Evolutionary conservation across 352 stramenopile genomes (phyloP), one percentile per base, ranked within the genome.

Genomic region (Phytophthora citricola): DNA sequence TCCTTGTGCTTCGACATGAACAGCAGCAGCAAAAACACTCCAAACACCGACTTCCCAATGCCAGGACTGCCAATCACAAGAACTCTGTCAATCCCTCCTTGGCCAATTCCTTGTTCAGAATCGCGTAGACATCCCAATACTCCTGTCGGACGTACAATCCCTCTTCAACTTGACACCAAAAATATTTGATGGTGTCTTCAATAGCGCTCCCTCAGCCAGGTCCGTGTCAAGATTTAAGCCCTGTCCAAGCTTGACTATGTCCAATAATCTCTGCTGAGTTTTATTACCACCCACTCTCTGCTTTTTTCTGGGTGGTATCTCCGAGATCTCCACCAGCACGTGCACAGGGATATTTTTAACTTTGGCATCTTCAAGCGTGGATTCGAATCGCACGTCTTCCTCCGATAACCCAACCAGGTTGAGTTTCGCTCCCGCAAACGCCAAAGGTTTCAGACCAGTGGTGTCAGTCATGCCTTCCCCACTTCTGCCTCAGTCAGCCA

Each of bases 41-140:
- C 54, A 71, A 61, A 71, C 2, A 66, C 63, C 26, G 56, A 71
- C 54, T 66, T 67, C 9, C 57, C 63, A 58, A 71, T 59, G 6
- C 56, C 56, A 48, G 63, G 56, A 41, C 57, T 71, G 4, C 63
- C 63, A 39, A 59, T 2, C 56, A 67, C 50, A 39, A 67, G 56
- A 41, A 67, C 26, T 58, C 49, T 43, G 3, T 10, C 6, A 17
- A 5, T 5, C 36, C 12, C 0, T 5, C 0, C 4, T 43, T 0
- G 2, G 6, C 10, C 29, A 71, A 47, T 38, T 14, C 2, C n/a
- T 49, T 1, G 20, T 45, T 8, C 8, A 71, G 58, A 0, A 63
- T 63, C 2, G 44, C 1, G 5, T 67, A 24, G 12, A 67, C 44
- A 15, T 67, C 56, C 64, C 43, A 67, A 60, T 72, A 67, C 9